These are phyloP conservation scores for Penicillium bovifimosum DNA, from an alignment of 495 filamentous ascomycete species.

Conservation along the genomic window DNA sequence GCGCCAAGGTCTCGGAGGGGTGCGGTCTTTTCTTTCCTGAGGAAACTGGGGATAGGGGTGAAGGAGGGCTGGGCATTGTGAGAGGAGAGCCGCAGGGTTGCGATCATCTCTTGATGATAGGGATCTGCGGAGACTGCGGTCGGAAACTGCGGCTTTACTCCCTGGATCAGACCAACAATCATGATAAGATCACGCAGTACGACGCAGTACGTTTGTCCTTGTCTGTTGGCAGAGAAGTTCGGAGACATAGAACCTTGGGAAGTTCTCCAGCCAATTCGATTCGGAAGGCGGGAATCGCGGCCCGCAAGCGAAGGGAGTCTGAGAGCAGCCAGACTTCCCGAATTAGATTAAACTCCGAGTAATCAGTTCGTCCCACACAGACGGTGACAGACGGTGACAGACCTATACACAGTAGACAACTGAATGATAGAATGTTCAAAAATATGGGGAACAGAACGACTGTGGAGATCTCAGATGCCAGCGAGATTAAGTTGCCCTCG, in stretches of 20 bases:
- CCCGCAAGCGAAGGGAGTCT: conserved; percentile 8
- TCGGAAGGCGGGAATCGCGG: not conserved
- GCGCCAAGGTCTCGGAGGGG: conserved; percentile 22
- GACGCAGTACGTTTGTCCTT: not conserved
- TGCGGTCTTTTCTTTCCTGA: conserved; percentile 41
- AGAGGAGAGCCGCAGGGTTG: conserved; percentile 24
- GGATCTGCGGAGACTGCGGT: conserved; percentile 24
- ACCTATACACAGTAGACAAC: no score
- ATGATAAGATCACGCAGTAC: conserved; percentile 25
- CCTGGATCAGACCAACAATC: conserved; percentile 28
- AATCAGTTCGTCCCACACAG: not conserved
- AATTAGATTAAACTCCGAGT: conserved; percentile 15
- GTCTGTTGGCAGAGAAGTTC: conserved; percentile 2
- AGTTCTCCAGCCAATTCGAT: not conserved
- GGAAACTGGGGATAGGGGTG: conserved; percentile 33
- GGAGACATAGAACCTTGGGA: conserved; percentile 9
- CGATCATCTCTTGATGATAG: conserved; percentile 36
- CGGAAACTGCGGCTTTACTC: conserved; percentile 20
- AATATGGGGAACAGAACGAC: conserved; percentile 9
- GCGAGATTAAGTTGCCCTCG: conserved; percentile 25
- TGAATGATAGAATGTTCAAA: not conserved
- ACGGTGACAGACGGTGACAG: no score
- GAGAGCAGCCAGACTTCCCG: conserved; percentile 5
- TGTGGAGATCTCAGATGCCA: conserved; percentile 20
- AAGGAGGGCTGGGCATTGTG: conserved; percentile 38